phyloP scores from a whole-genome alignment of 2,329 filamentous ascomycete species.

The Trichoderma sp. region DNA sequence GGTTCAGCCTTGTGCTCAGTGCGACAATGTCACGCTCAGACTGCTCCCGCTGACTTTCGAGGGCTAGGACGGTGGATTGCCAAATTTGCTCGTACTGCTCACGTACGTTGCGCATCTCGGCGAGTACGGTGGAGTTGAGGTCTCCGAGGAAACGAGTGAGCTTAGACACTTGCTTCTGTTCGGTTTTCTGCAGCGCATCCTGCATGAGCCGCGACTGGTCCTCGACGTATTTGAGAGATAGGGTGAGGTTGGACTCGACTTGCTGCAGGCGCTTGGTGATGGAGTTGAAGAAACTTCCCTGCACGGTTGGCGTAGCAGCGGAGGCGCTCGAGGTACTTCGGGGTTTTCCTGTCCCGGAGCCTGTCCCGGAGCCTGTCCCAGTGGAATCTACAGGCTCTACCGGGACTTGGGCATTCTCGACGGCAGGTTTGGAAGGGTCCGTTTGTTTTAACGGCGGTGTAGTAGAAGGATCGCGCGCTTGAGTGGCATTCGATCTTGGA shows the following conservation, averaged over 20 bases:
- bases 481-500: not conserved
- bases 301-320: slow-evolving; percentile 69
- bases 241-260: slow-evolving; percentile 86
- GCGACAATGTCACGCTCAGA: slow-evolving; percentile 81
- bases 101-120: slow-evolving; percentile 73
- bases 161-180: slow-evolving; percentile 83
- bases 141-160: slow-evolving; percentile 77
- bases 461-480: not conserved
- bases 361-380: not conserved
- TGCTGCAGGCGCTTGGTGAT: slow-evolving; percentile 89
- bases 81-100: slow-evolving; percentile 94
- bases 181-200: slow-evolving; percentile 80
- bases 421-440: not conserved
- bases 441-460: not conserved
- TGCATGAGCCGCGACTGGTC: slow-evolving; percentile 89
- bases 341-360: not conserved
- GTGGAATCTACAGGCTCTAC: not conserved
- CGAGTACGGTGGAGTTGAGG: slow-evolving; percentile 83
- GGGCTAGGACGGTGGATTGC: slow-evolving; percentile 90
- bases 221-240: slow-evolving; percentile 94
- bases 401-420: not conserved
- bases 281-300: slow-evolving; percentile 97
- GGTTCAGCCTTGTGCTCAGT: slow-evolving; percentile 73
- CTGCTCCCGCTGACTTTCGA: slow-evolving; percentile 84
- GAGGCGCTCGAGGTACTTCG: slow-evolving; percentile 31